Evolutionary conservation across 164 flowering plant species (phyloP).

Genomic region (Macadamia integrifolia): DNA sequence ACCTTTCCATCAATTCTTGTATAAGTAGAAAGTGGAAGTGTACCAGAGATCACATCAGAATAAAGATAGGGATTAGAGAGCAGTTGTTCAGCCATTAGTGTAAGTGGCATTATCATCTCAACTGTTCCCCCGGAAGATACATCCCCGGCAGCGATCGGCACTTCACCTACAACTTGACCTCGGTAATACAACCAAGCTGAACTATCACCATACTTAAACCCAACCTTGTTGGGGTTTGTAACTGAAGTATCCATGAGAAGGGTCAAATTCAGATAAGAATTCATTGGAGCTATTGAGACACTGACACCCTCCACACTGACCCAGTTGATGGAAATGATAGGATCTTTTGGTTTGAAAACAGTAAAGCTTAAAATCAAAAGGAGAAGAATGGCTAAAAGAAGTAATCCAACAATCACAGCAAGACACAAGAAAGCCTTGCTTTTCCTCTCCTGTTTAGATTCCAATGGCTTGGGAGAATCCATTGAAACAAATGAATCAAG

Average conservation of each 20-base stretch:
- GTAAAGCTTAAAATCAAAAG: constrained; percentile 49
- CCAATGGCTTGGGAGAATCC: constrained; percentile 14
- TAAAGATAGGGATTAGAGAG: constrained; percentile 18
- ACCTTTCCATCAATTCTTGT: constrained; percentile 46
- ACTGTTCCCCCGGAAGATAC: constrained; percentile 35
- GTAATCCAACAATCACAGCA: constrained; percentile 6
- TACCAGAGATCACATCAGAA: constrained; percentile 30
- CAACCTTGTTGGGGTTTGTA: constrained; percentile 64
- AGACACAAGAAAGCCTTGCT: constrained; percentile 17
- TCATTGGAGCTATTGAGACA: constrained; percentile 26
- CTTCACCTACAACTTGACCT: constrained; percentile 57
- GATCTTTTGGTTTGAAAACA: constrained; percentile 57
- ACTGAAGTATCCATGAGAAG: constrained; percentile 41
- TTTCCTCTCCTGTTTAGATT: constrained; percentile 6
- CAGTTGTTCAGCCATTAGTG: constrained; percentile 56
- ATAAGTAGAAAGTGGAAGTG: constrained; percentile 22
- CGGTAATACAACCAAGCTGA: constrained; percentile 47
- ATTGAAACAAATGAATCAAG: constrained; percentile 1
- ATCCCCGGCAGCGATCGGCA: constrained; percentile 44
- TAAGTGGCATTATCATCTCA: constrained; percentile 39
- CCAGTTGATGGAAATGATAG: constrained; percentile 42
- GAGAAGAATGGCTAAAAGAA: constrained; percentile 22
- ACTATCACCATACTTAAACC: constrained; percentile 46
- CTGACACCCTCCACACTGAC: constrained; percentile 28
- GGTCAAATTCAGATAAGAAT: constrained; percentile 44